Evolutionary conservation across 2,329 filamentous ascomycete species (phyloP).

Genomic region (Stemphylium vesicarium): DNA sequence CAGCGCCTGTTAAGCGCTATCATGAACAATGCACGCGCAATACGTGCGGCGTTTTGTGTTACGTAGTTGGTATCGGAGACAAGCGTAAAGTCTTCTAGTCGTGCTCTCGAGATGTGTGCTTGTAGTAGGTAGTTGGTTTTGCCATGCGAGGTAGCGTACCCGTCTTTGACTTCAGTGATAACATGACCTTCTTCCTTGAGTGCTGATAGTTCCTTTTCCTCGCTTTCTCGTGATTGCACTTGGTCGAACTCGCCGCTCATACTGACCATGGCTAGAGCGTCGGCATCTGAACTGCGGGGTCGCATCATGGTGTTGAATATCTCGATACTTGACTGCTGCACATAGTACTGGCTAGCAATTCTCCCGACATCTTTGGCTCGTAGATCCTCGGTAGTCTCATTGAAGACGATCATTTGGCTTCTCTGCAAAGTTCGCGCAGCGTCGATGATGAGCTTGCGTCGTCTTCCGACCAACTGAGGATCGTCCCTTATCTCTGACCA

Average conservation of each 20-base stretch:
- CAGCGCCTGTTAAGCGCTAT: conserved; percentile 93
- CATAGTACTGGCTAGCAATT: conserved; percentile 97
- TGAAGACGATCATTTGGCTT: conserved; percentile 99
- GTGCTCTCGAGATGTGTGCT: conserved; percentile 86
- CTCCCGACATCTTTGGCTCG: conserved; percentile 93
- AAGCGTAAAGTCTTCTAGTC: conserved; percentile 91
- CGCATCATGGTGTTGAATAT: conserved; percentile 97
- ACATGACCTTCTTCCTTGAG: conserved; percentile 70
- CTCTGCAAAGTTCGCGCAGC: conserved; percentile 86
- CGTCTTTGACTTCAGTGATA: conserved; percentile 78
- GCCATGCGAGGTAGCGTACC: conserved; percentile 71
- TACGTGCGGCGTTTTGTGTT: conserved; percentile 92
- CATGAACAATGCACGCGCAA: conserved; percentile 95
- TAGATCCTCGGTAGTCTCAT: conserved; percentile 90
- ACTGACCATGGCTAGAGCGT: conserved; percentile 94
- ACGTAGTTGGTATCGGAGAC: conserved; percentile 93
- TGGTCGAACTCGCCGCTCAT: conserved; percentile 99
- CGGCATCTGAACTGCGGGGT: conserved; percentile 82
- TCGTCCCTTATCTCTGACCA: conserved; percentile 91
- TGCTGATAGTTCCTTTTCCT: conserved; percentile 82
- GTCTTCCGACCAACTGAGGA: conserved; percentile 82
- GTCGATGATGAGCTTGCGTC: conserved; percentile 84
- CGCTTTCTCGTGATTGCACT: conserved; percentile 87
- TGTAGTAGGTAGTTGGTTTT: conserved; percentile 97
- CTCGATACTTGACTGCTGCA: conserved; percentile 89